phyloP scores from a whole-genome alignment of 805 yeast genomes.

The Kluyveromyces wickerhamii region DNA sequence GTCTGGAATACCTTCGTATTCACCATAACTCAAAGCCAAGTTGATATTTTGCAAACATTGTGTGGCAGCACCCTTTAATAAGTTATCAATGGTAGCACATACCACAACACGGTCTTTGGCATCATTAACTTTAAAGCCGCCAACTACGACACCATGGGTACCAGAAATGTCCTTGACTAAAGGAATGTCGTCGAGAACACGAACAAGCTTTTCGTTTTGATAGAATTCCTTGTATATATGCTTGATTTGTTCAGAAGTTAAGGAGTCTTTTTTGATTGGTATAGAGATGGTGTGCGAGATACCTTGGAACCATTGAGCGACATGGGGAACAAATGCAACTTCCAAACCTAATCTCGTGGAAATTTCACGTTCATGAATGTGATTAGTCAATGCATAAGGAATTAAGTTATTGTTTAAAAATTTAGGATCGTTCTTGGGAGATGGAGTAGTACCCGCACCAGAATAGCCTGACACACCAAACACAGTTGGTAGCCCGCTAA shows the following conservation, averaged over 20 bases:
- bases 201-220: slow-evolving; percentile 76
- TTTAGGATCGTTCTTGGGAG: slow-evolving; percentile 84
- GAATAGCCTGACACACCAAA: slow-evolving; percentile 98
- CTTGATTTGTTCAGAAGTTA: slow-evolving; percentile 67
- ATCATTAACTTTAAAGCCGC: slow-evolving; percentile 91
- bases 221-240: slow-evolving; percentile 82
- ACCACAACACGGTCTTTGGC: slow-evolving; percentile 85
- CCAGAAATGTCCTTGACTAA: slow-evolving; percentile 85
- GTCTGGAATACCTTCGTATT: slow-evolving; percentile 90
- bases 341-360: slow-evolving; percentile 67
- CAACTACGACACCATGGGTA: slow-evolving; percentile 89
- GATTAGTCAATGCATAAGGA: slow-evolving; percentile 94
- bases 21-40: slow-evolving; percentile 81
- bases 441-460: slow-evolving; percentile 99
- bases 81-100: slow-evolving; percentile 91
- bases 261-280: slow-evolving; percentile 61
- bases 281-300: slow-evolving; percentile 86
- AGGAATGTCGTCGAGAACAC: slow-evolving; percentile 88
- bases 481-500: slow-evolving; percentile 67
- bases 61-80: slow-evolving; percentile 97
- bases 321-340: slow-evolving; percentile 93
- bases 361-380: slow-evolving; percentile 92
- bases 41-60: slow-evolving; percentile 97
- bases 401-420: slow-evolving; percentile 74
- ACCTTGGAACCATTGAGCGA: slow-evolving; percentile 99